Conservation (phyloP, 768 basidiomycete species). For the Cubamyces sp. region DNA sequence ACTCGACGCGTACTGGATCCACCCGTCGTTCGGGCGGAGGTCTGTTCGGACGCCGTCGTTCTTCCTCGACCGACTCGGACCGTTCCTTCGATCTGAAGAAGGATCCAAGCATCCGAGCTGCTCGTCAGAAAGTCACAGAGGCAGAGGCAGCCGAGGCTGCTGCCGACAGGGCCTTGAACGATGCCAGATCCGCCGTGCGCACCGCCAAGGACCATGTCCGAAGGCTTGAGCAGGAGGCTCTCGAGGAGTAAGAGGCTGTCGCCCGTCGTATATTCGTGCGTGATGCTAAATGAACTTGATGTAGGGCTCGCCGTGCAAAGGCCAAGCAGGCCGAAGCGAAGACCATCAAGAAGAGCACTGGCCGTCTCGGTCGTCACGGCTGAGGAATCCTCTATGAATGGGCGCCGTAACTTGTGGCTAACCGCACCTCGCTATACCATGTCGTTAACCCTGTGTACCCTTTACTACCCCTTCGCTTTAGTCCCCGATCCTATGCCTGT, state of each 20-base stretch:
- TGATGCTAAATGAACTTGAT: too few relatives aligned
- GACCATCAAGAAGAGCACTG: conserved; percentile 51
- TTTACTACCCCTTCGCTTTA: background rate
- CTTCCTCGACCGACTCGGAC: conserved; percentile 27
- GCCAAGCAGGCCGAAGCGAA: conserved; percentile 57
- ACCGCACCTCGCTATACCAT: background rate
- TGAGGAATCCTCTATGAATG: conserved; percentile 14
- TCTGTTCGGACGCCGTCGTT: conserved; percentile 34
- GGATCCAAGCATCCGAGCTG: conserved; percentile 52
- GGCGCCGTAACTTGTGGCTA: too few relatives aligned
- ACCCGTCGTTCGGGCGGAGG: conserved; percentile 23
- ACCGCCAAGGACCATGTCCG: conserved; percentile 53
- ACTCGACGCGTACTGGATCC: background rate
- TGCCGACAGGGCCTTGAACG: conserved; percentile 52
- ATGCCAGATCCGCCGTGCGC: conserved; percentile 50
- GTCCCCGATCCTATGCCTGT: background rate
- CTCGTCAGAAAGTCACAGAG: conserved; percentile 52
- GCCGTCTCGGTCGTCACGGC: conserved; percentile 46
- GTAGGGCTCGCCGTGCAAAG: conserved; percentile 53
- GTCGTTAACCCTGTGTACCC: background rate
- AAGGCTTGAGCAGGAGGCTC: conserved; percentile 53
- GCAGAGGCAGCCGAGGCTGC: conserved; percentile 56
- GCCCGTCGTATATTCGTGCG: background rate
- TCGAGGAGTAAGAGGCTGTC: conserved; percentile 49
- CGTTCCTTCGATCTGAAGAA: conserved; percentile 26